Evolutionary conservation across 2,329 filamentous ascomycete species (phyloP).

Genomic region (Zasmidium cellare): DNA sequence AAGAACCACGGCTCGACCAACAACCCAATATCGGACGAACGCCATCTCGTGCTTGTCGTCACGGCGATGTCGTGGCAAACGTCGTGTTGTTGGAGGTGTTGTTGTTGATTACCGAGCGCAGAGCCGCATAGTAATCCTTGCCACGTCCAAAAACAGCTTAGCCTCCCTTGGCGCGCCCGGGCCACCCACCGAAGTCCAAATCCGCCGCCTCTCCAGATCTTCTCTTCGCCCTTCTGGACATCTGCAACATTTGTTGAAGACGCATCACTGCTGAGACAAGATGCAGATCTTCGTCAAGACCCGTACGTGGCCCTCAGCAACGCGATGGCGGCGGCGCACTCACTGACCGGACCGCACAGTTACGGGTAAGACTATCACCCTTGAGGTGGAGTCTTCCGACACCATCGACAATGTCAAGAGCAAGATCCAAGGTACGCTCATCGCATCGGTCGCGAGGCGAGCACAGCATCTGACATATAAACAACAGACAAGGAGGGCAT

Average conservation of each 20-base stretch:
- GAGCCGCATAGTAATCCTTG: neutral
- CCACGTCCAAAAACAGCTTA: neutral
- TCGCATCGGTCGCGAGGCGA: neutral
- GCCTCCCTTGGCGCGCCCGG: neutral
- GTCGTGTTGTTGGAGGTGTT: neutral
- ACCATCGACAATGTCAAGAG: conserved; percentile 99
- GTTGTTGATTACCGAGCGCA: neutral
- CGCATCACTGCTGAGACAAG: conserved; percentile 12
- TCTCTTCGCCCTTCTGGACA: neutral
- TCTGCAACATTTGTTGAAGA: conserved; percentile 7
- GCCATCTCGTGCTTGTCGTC: neutral
- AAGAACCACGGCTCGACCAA: neutral
- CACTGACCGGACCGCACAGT: conserved; percentile 42
- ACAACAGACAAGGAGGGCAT: conserved; percentile 96
- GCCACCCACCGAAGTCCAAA: neutral
- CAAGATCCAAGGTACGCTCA: conserved; percentile 71
- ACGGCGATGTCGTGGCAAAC: neutral
- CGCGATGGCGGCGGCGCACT: neutral
- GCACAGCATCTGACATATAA: conserved; percentile 9
- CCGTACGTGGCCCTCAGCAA: conserved; percentile 57
- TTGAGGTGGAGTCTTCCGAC: conserved; percentile 98
- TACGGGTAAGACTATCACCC: conserved; percentile 99
- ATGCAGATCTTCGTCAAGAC: conserved; percentile 99
- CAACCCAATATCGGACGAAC: neutral
- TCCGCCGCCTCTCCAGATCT: neutral